Base-by-base conservation (phyloP, 2,329 filamentous ascomycete genomes). In the Clarireedia monteithiana region DNA sequence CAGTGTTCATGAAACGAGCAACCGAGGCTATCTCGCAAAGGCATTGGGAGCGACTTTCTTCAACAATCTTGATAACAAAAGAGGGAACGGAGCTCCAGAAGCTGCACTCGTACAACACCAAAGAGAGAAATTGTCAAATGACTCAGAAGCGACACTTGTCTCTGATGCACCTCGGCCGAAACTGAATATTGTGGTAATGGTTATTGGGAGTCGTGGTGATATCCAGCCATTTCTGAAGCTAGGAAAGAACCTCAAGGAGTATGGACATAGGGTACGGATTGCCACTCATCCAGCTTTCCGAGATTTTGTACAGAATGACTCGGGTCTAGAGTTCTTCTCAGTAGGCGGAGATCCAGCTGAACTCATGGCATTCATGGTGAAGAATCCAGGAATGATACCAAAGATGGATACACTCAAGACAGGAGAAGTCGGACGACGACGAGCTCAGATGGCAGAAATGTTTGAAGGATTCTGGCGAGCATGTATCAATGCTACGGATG, bases 341-440 rank as follows among this genome's bases (percentile, higher is more conserved):
- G 81, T 91, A 2, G 88, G 88, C 1, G 89, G 89, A 1, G 84
- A 92, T 63, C 89, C 89, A 2, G 82, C 85, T 0, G 87, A 91
- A 69, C 74, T 94, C 1, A 92, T 92, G 89, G 85, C 86, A 0
- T 92, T 91, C 69, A 92, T 94, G 89, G 68, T 15, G 83, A 91
- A 67, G 89, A 91, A 92, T 64, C 87, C 82, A 0, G 87, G 88
- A 4, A 76, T 92, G 69, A 86, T 94, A 2, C 88, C 89, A 0
- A 86, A 79, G 1, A 73, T 91, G 24, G 82, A 88, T 59, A 86
- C 85, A 0, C 80, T 92, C 55, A 84, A 82, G 59, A 80, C 83
- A 1, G 88, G 88, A 3, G 88, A 92, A 62, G 84, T 92, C 57
- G 81, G 83, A 0, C 75, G 77, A 24, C 75, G 86, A 30, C 75